Conservation (phyloP, 139 green algal species). For the Auxenochlorella pyrenoidosa region DNA sequence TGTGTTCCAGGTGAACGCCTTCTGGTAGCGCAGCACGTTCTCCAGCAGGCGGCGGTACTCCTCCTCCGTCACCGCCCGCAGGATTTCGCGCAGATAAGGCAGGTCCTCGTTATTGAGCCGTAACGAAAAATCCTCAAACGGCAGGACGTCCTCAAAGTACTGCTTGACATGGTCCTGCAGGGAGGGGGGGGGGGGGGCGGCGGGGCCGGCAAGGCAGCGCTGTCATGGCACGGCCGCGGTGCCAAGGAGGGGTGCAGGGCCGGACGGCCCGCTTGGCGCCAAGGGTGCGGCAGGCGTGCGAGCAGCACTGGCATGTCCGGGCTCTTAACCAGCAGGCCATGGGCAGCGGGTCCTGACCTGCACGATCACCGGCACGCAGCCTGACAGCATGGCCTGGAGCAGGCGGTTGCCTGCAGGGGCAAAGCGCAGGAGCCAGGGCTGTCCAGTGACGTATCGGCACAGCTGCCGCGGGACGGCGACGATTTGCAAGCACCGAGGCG, state of each 20-base stretch:
- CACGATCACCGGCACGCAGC: conserved; percentile 65
- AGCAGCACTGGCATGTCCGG: no score
- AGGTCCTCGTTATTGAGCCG: conserved; percentile 44
- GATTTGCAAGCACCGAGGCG: no score
- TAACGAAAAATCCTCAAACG: conserved; percentile 61
- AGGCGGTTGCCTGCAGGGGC: conserved; percentile 45
- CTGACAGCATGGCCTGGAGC: conserved; percentile 35
- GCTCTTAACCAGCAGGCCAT: neutral
- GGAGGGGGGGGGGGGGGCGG: neutral
- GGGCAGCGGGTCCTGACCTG: conserved; percentile 35
- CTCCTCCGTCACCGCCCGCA: conserved; percentile 35
- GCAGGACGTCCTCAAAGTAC: conserved; percentile 59
- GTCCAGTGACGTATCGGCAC: no score
- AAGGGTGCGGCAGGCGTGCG: no score
- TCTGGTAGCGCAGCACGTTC: neutral
- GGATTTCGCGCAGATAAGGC: conserved; percentile 44
- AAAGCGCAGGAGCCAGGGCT: no score
- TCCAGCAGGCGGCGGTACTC: conserved; percentile 3
- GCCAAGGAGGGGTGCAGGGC: no score
- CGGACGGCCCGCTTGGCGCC: no score
- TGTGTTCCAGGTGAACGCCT: neutral
- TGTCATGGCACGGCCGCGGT: no score
- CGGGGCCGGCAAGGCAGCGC: neutral
- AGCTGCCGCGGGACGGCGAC: no score
- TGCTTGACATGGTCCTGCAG: conserved; percentile 38